phyloP scores from a whole-genome alignment of 73 alveolate genomes.

The Tetrahymena borealis region DNA sequence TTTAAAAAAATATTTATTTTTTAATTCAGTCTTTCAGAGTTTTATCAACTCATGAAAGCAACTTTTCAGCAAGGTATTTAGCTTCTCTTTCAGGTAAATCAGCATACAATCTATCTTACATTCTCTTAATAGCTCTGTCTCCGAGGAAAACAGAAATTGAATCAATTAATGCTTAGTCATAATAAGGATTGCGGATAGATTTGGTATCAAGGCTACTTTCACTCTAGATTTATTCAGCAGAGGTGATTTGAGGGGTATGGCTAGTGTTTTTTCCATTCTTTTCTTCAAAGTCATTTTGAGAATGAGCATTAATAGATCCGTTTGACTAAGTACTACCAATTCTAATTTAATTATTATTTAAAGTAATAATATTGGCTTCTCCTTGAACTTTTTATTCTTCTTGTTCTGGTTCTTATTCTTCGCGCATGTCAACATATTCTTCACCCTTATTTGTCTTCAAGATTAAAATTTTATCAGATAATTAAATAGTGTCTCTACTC shows the following conservation, averaged over 20 bases:
- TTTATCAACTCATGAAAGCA: not conserved
- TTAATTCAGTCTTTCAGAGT: too few relatives aligned
- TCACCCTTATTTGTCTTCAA: not conserved
- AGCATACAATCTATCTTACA: not conserved
- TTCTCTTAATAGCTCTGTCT: not conserved
- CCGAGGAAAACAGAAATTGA: not conserved
- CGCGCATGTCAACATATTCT: not conserved
- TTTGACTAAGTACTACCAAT: too few relatives aligned
- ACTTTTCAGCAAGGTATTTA: not conserved
- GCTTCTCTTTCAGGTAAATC: not conserved
- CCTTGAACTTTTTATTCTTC: not conserved
- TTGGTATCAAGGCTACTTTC: not conserved
- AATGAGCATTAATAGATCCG: too few relatives aligned
- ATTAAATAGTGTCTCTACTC: not conserved
- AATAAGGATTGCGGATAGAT: not conserved
- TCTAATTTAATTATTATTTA: too few relatives aligned
- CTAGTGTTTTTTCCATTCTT: too few relatives aligned
- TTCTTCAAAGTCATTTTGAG: too few relatives aligned
- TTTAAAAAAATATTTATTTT: too few relatives aligned
- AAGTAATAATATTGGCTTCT: not conserved
- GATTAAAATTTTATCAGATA: not conserved
- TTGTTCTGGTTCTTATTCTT: not conserved
- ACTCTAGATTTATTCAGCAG: not conserved
- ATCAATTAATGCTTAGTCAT: not conserved
- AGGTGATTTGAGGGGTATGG: too few relatives aligned